Evolutionary conservation across 2,329 filamentous ascomycete genomes (phyloP), one percentile per base, ranked within the genome.

Genomic region (Paecilomyces sp.): DNA sequence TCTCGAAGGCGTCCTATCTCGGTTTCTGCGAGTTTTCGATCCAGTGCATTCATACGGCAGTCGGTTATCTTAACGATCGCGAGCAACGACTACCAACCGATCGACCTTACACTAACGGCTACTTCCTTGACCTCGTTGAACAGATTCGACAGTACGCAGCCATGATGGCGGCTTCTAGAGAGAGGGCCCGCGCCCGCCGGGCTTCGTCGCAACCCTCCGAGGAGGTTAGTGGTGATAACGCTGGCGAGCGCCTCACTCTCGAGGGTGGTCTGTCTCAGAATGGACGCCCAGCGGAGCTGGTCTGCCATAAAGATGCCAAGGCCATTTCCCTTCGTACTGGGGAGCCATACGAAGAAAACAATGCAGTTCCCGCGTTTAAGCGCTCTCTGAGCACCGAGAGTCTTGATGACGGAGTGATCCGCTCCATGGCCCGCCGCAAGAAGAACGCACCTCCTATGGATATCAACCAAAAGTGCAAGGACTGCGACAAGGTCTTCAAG

Each of bases 341-440:
- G 55, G 73, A 88, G 64, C 81, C 83, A 1, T 82, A 91, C 54
- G 85, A 85, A 36, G 68, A 22, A 22, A 22, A 68, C 13, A 61
- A 71, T 58, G 68, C 73, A 54, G 73, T 64, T 68, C 75, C 68
- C 36, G 66, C 68, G n/a, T 74, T 80, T 67, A 87, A 86, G 77
- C 81, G 83, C 58, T 70, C 77, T 55, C 72, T 82, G 51, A 80
- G 77, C 63, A 63, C 70, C 28, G 77, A 91, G 68, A 85, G 88
- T 68, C 82, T 85, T 15, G 86, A 88, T 66, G 91, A 95, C 65
- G 90, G 93, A 60, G 91, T 92, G 63, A 85, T 88, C 77, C 90
- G 92, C 56, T 97, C 92, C 50, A 97, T 97, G 93, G 93, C 92
- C 60, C 89, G 92, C 60, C 88, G 92, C 66, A 95, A 95, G 85